Evolutionary conservation across 345 rosid species (phyloP).

Genomic region (Acer campestre): DNA sequence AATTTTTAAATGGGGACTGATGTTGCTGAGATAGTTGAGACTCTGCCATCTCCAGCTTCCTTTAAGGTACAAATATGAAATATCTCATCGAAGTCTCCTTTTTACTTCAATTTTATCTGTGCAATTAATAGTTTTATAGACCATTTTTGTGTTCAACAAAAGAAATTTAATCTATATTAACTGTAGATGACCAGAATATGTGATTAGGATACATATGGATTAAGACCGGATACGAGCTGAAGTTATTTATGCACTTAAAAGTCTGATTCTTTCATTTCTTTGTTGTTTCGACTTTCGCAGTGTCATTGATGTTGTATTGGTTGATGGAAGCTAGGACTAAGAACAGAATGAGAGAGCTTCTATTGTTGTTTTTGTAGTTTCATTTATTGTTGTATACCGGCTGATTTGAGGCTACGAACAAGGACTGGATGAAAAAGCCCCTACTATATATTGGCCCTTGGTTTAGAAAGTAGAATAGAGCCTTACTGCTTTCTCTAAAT

Average conservation of each 20-base stretch:
- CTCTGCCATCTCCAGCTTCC: constrained; percentile 33
- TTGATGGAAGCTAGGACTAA: not conserved
- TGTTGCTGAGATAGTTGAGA: constrained; percentile 41
- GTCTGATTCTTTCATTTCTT: not conserved
- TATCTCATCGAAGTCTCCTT: not conserved
- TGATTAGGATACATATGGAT: not conserved
- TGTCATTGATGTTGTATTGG: not conserved
- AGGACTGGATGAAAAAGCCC: not conserved
- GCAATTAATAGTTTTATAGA: not conserved
- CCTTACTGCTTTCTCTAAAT: not conserved
- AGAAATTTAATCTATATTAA: not conserved
- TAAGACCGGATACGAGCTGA: not conserved
- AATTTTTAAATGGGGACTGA: constrained; percentile 58
- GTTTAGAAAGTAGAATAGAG: too few species aligned
- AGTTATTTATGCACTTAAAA: not conserved
- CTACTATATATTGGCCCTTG: too few species aligned
- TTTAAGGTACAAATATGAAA: constrained; percentile 46
- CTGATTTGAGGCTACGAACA: not conserved
- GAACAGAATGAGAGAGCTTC: constrained; percentile 2
- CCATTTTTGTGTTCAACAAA: not conserved
- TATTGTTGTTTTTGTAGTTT: not conserved
- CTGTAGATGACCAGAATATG: not conserved
- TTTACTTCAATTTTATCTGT: constrained; percentile 2
- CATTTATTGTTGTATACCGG: not conserved
- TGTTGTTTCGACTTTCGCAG: not conserved